These are phyloP conservation scores for Madurella mycetomatis DNA, from an alignment of 2,329 filamentous ascomycete genomes.

Conservation along the genomic window DNA sequence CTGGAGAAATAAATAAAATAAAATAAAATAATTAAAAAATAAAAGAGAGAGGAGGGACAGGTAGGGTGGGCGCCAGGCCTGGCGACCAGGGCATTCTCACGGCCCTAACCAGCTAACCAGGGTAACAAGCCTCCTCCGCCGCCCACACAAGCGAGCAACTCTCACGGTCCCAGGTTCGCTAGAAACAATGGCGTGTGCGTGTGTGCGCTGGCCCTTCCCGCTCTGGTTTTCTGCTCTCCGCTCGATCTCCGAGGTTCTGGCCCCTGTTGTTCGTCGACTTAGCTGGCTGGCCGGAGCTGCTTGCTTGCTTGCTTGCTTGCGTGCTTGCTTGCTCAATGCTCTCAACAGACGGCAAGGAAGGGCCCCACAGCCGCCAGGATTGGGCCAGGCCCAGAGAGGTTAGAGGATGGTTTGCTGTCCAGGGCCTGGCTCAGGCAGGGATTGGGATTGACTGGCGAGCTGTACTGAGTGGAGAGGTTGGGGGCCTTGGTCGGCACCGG, in stretches of 20 bases:
- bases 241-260: neutral
- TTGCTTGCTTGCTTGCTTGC: constrained; percentile 4
- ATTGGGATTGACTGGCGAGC: constrained; percentile 21
- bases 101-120: neutral
- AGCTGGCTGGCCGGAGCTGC: neutral
- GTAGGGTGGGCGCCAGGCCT: constrained; percentile 6
- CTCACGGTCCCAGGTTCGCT: neutral
- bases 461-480: constrained; percentile 21
- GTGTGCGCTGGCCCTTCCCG: neutral
- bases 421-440: constrained; percentile 20
- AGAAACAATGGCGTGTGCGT: neutral
- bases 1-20: constrained; percentile 17
- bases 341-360: neutral
- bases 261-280: neutral
- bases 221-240: neutral
- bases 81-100: neutral
- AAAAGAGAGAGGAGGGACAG: neutral
- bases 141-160: neutral
- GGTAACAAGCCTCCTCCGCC: neutral
- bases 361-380: neutral
- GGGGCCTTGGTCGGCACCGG: constrained; percentile 11
- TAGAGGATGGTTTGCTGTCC: constrained; percentile 23
- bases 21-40: constrained; percentile 6
- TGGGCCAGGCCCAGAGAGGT: constrained; percentile 4
- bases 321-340: neutral